Evolutionary conservation across 768 basidiomycete genomes (phyloP).

Genomic region (Tricholomella constricta): DNA sequence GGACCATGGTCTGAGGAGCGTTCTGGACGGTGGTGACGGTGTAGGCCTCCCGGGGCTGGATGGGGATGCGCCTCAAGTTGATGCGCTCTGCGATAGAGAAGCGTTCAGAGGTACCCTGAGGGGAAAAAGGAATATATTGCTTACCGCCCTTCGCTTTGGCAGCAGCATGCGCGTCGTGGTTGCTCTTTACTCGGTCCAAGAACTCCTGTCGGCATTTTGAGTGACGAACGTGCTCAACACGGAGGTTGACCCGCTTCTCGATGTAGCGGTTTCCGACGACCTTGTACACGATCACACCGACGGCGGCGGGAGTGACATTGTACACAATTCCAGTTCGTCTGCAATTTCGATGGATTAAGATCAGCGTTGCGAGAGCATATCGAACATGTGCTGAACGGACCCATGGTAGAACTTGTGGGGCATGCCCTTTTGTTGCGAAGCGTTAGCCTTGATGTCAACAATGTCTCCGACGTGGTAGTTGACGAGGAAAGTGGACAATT

Average conservation of each 20-base stretch:
- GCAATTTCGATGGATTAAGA: conserved; percentile 4
- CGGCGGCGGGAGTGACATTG: conserved; percentile 94
- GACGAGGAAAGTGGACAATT: conserved; percentile 90
- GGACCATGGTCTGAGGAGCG: conserved; percentile 89
- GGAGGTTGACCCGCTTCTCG: conserved; percentile 99
- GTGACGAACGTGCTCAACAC: conserved; percentile 93
- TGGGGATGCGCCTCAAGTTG: conserved; percentile 83
- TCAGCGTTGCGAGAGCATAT: not conserved
- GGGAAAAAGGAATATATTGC: conserved; percentile 29
- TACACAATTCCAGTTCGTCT: conserved; percentile 98
- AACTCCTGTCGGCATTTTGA: conserved; percentile 99
- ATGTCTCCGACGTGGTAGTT: conserved; percentile 97
- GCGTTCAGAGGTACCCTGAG: conserved; percentile 1
- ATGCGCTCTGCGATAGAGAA: conserved; percentile 60
- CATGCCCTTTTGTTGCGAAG: conserved; percentile 99
- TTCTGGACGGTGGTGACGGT: conserved; percentile 75
- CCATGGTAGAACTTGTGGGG: conserved; percentile 99
- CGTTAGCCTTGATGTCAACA: conserved; percentile 99
- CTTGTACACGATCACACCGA: conserved; percentile 98
- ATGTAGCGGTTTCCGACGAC: conserved; percentile 98
- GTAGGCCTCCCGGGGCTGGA: conserved; percentile 76
- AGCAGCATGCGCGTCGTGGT: conserved; percentile 79
- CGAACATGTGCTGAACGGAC: conserved; percentile 50
- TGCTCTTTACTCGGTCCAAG: conserved; percentile 91
- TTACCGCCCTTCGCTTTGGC: conserved; percentile 91